Evolutionary conservation across 768 basidiomycete genomes (phyloP), one percentile per base, ranked within the genome.

Genomic region (Lepiota venenata): DNA sequence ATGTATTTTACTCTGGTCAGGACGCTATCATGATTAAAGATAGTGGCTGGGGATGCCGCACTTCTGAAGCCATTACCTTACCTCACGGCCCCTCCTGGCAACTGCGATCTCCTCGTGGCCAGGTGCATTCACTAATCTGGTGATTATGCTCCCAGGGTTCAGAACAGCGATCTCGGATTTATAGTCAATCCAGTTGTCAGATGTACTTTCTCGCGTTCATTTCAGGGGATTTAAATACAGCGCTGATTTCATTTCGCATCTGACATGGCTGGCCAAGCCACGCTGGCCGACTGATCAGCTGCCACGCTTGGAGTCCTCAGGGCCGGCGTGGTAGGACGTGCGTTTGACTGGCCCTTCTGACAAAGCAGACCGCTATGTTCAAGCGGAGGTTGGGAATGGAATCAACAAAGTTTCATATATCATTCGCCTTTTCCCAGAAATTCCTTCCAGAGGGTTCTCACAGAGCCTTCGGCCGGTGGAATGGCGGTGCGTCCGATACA

Each of bases 61-160:
- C 25, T 4, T 4, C 5, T 35, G 29, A 52, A 16, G 45, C 35
- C 21, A 10, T 47, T n/a, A 14, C 32, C 22, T 21, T 46, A 27
- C 44, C 52, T 47, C 29, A 25, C 29, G 29, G 50, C 45, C 36
- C 20, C 45, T 47, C 10, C n/a, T 48, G 18, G 36, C 39, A 22
- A 15, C 52, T 54, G 46, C 53, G 53, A 55, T 55, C 46, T 55
- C 47, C 53, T 40, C 47, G 46, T 40, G 25, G 29, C 11, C 39
- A 35, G 20, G 47, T 15, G 32, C 20, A 15, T 41, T n/a, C 29
- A 12, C 16, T 36, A 29, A 18, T 20, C 16, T 47, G 46, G 36
- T 47, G 25, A 29, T 12, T 32, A 40, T 36, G 16, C 27, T 37
- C 41, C 21, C 50, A 51, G 40, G 32, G 40, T 15, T 51, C 18